Percentiles rank a stretch among this genome's conserved stretches.
Conservation (phyloP, 495 filamentous ascomycete genomes). For the Neurospora sp. region DNA sequence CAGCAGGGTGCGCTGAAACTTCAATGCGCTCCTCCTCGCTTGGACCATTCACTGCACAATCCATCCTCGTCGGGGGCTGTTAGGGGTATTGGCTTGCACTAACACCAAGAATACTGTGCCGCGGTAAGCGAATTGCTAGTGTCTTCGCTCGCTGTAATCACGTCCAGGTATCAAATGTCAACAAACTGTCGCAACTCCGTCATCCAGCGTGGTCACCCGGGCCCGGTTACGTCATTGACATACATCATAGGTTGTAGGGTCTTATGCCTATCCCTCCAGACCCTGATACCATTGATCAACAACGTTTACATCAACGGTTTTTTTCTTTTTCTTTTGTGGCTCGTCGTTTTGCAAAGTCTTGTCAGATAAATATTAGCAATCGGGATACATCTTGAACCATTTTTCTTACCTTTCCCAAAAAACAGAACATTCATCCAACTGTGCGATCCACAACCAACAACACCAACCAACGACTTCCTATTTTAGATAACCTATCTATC, state of each 20-base stretch:
- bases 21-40: neutral
- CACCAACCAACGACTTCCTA: neutral
- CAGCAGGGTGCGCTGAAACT: neutral
- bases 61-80: neutral
- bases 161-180: neutral
- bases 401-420: neutral
- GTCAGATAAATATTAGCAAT: neutral
- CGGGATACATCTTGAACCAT: neutral
- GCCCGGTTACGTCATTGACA: neutral
- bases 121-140: neutral
- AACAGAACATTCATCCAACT: neutral
- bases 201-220: neutral
- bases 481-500: neutral
- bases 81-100: neutral
- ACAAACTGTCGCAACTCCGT: neutral
- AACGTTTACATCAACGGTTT: neutral
- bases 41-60: neutral
- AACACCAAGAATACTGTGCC: neutral
- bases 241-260: neutral
- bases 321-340: too few relatives aligned
- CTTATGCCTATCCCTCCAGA: neutral
- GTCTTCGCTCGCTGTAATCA: fast-evolving
- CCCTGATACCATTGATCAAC: neutral
- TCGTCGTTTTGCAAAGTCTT: neutral
- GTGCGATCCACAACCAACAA: neutral